A percentile compares a stretch with the other conserved stretches of the same genome.
Conservation (phyloP, 2,329 filamentous ascomycete genomes). For the Pleoardoris graminearum region DNA sequence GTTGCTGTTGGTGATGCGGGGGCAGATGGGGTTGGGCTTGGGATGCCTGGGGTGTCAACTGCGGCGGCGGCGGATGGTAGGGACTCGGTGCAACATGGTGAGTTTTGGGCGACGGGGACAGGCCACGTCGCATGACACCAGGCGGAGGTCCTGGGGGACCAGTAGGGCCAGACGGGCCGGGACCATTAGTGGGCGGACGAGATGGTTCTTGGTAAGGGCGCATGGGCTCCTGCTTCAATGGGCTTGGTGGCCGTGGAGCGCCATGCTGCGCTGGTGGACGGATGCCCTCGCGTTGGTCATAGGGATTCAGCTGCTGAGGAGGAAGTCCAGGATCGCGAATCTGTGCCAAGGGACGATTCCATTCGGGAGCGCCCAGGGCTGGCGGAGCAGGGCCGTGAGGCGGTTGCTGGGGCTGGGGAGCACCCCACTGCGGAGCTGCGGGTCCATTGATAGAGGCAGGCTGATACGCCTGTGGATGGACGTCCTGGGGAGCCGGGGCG, state of each 20-base stretch:
- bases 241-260: slow-evolving; percentile 73
- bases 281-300: slow-evolving; percentile 75
- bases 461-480: slow-evolving; percentile 93
- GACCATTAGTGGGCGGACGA: slow-evolving; percentile 53
- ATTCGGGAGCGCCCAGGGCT: slow-evolving; percentile 57
- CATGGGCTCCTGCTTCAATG: slow-evolving; percentile 68
- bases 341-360: slow-evolving; percentile 70
- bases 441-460: slow-evolving; percentile 78
- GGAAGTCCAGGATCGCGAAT: slow-evolving; percentile 66
- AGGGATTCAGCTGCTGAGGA: slow-evolving; percentile 77
- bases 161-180: slow-evolving; percentile 48
- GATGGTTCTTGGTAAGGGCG: slow-evolving; percentile 70
- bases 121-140: slow-evolving; percentile 53
- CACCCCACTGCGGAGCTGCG: slow-evolving; percentile 87
- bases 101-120: slow-evolving; percentile 64
- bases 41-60: slow-evolving; percentile 57
- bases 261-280: slow-evolving; percentile 67
- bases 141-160: slow-evolving; percentile 45
- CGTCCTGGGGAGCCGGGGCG: slow-evolving; percentile 90
- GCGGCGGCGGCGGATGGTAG: slow-evolving; percentile 52
- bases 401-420: slow-evolving; percentile 67
- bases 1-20: slow-evolving; percentile 29
- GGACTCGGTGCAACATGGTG: slow-evolving; percentile 57
- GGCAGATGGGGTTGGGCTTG: slow-evolving; percentile 50
- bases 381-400: slow-evolving; percentile 68